Evolutionary conservation across 2,329 filamentous ascomycete genomes (phyloP), one percentile per base, ranked within the genome.

Genomic region (Teratosphaeriaceae sp.): DNA sequence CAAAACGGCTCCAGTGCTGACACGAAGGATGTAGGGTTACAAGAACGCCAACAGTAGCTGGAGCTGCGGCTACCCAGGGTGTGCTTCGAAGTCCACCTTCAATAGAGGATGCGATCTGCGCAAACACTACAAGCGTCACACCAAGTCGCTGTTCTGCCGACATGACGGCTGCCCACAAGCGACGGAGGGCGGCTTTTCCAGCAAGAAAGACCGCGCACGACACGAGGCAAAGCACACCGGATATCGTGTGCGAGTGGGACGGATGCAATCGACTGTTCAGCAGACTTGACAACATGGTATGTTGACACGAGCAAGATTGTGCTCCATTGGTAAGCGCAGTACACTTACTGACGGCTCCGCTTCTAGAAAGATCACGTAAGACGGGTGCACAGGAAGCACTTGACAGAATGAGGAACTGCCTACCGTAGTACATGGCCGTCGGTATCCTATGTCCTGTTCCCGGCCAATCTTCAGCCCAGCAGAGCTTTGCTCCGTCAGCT

Each of bases 191-290:
- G 77, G 78, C 0, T 81, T 80, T 56, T 79, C 75, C 5, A 78
- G 74, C 54, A 79, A 79, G 56, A 81, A 81, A 53, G 78, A 81
- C 49, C 71, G 77, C 16, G 73, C 74, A 20, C 64, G 78, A 29
- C 78, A 81, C 49, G 78, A 80, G 57, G 76, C 77, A 33, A 80
- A 78, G 56, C 78, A 81, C 58, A 78, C 76, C 78, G 2, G 71
- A 69, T n/a, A 72, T 81, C 40, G 54, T 69, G 27, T 81, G 78
- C 52, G 73, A 78, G 49, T 78, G 73, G 72, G 67, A 71, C 22
- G 74, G 71, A 5, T 81, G 78, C 57, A 70, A 70, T 42, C 63
- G 76, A 37, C 65, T 80, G 2, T 80, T 81, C 56, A 78, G 74
- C 57, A 67, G 78, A 23, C 72, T 79, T 19, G 78, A 80, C 55